A percentile compares a stretch with the other conserved stretches of the same genome.
These are phyloP conservation scores for Comarum palustre DNA, from an alignment of 306 rosid genomes.

Conservation along the genomic window DNA sequence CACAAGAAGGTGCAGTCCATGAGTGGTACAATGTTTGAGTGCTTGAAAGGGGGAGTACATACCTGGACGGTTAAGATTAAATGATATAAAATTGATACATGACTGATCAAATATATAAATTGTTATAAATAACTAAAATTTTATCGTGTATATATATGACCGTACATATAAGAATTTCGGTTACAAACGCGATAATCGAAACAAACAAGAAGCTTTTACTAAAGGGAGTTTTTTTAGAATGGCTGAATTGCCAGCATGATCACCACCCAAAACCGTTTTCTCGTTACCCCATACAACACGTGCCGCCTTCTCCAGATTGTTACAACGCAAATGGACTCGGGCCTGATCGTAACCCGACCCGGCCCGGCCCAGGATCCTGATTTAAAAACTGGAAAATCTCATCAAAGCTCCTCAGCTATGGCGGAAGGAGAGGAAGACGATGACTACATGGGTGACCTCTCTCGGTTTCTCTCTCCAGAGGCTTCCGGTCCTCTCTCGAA, in stretches of 20 bases:
- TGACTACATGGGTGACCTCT: constrained; percentile 86
- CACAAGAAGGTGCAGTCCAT: constrained; percentile 76
- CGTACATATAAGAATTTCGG: too few species aligned
- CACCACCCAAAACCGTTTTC: constrained; percentile 19
- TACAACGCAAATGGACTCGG: not conserved
- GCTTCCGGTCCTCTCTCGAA: constrained; percentile 25
- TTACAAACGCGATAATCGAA: too few species aligned
- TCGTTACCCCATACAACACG: not conserved
- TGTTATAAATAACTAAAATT: too few species aligned
- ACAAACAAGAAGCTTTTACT: too few species aligned
- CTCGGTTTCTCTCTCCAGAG: constrained; percentile 57
- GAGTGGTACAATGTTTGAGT: constrained; percentile 77
- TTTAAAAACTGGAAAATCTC: not conserved
- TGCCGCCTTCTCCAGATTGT: not conserved
- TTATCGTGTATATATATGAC: too few species aligned
- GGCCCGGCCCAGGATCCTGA: not conserved
- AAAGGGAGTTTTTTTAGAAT: not conserved
- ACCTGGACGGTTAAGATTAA: too few species aligned
- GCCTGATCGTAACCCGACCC: not conserved
- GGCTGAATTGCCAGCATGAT: constrained; percentile 14
- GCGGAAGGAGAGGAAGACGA: constrained; percentile 47
- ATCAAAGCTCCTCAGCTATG: constrained; percentile 37
- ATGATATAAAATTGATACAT: too few species aligned
- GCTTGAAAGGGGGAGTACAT: too few species aligned
- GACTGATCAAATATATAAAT: too few species aligned